phyloP scores from a whole-genome alignment of 176 grass and related monocot species.

The Zea mays region Zm-B73-REFERENCE-NAM-5.0 NC_050097.1:73968501-73969000 shows the following conservation, averaged over 20 bases:
- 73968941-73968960: no score
- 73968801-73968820: neutral
- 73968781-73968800: neutral
- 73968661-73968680: neutral
- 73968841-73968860: neutral
- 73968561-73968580: neutral
- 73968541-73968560: neutral
- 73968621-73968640: slow-evolving; percentile 1
- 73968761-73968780: neutral
- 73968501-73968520: neutral
- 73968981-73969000: no score
- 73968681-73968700: neutral
- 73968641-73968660: neutral
- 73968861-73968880: no score
- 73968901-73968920: no score
- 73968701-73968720: neutral
- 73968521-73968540: neutral
- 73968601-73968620: neutral
- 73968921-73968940: no score
- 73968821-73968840: neutral
- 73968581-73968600: neutral
- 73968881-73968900: no score
- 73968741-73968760: neutral
- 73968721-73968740: neutral
- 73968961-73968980: no score